phyloP scores from a whole-genome alignment of 768 basidiomycete species.

The Dacryopinax spathularia region DNA sequence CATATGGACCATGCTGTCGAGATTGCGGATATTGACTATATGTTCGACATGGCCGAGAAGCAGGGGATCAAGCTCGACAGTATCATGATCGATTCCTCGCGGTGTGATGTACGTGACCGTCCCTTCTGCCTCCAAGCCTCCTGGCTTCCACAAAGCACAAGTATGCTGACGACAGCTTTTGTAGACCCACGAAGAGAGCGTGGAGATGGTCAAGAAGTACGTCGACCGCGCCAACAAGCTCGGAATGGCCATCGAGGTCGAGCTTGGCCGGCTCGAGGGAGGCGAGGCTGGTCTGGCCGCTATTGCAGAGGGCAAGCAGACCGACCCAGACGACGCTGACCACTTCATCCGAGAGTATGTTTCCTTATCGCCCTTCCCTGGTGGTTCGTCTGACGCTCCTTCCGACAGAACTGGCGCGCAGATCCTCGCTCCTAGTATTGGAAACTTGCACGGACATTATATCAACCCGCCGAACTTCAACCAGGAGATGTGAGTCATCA shows the following conservation, averaged over 20 bases:
- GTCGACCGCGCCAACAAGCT: constrained; percentile 22
- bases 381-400: neutral
- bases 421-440: constrained; percentile 25
- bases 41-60: constrained; percentile 22
- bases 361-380: too few species aligned
- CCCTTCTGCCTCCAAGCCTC: neutral
- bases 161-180: neutral
- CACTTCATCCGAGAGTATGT: constrained; percentile 23
- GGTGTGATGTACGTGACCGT: constrained; percentile 16
- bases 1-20: constrained; percentile 26
- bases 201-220: constrained; percentile 21
- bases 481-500: constrained; percentile 16
- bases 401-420: constrained; percentile 22
- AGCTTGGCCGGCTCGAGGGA: constrained; percentile 25
- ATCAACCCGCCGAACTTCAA: constrained; percentile 21
- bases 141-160: too few species aligned
- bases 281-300: constrained; percentile 22
- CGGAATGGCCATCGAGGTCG: constrained; percentile 26
- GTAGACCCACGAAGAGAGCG: constrained; percentile 22
- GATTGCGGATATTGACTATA: constrained; percentile 23
- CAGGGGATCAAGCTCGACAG: constrained; percentile 24
- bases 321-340: constrained; percentile 24
- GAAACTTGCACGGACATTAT: constrained; percentile 25
- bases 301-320: constrained; percentile 24
- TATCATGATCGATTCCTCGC: constrained; percentile 28